Base-by-base conservation (phyloP, 2,329 filamentous ascomycete genomes). In the Venturia pyrina region DNA sequence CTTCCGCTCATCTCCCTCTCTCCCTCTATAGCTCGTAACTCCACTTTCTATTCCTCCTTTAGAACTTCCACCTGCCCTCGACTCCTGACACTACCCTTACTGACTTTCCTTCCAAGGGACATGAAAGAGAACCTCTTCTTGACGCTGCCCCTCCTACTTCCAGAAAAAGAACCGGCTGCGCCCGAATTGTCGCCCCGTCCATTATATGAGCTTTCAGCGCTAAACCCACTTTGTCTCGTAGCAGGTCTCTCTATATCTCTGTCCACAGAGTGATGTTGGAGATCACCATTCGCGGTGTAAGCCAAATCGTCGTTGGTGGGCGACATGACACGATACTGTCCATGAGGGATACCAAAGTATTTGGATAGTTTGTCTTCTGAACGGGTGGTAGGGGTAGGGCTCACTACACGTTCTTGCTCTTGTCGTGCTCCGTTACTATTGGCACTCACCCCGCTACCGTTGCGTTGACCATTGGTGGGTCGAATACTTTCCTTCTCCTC, bases 81-180 rank as follows among this genome's bases (percentile, higher is more conserved):
- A 21, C 46, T 61, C 53, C 32, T 68, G 75, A 77, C 80, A 73
- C 79, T 82, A 67, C 72, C 78, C 74, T 85, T 87, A 72, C 83
- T 86, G 59, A 79, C 79, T 78, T 89, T 91, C 74, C 87, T 88
- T 40, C 89, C 87, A 63, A 92, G 81, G 74, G 89, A 90, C 72
- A 96, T 80, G 71, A 92, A 80, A 74, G 90, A 95, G 69, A 96
- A 81, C 72, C 91, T 80, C 78, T 91, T 93, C 77, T 88, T 86
- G 69, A 96, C 84, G 66, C 87, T 89, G 44, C 84, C 85, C 64
- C 71, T 71, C 41, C 70, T 74, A 24, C 21, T 59, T 10, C 59
- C 59, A 5, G 46, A 17, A 84, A 83, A 59, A 7, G 53, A 53
- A 28, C 48, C 32, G n/a, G 28, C 72, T 75, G 73, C 32, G 72